A percentile compares a stretch with the other conserved stretches of the same genome.
Evolutionary conservation across 2,329 filamentous ascomycete genomes (phyloP).

Genomic region (Blumeriella jaapii): DNA sequence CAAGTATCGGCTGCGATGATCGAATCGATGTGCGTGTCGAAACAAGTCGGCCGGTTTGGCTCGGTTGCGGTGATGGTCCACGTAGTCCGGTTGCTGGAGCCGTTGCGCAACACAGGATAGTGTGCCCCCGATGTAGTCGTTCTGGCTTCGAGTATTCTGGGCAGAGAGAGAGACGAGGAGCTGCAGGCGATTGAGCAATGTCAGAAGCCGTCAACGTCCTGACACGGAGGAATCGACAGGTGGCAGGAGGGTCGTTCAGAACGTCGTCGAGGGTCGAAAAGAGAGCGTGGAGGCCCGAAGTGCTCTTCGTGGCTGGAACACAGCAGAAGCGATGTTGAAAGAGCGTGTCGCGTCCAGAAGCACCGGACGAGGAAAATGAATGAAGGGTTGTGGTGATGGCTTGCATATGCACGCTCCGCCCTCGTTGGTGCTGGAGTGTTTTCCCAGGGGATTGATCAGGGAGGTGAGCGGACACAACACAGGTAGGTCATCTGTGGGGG

Average conservation of each 20-base stretch:
- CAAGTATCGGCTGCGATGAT: no score
- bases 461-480: no score
- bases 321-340: background rate
- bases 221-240: conserved; percentile 4
- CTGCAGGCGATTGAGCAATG: conserved; percentile 5
- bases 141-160: background rate
- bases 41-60: no score
- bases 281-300: conserved; percentile 1
- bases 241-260: conserved; percentile 1
- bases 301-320: background rate
- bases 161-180: conserved; percentile 1
- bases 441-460: no score
- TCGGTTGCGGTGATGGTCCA: no score
- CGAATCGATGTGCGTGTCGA: no score
- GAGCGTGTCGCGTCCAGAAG: conserved; percentile 2
- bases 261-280: background rate
- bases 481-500: no score
- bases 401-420: no score
- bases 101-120: background rate
- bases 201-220: conserved; percentile 3
- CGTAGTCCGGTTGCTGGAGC: background rate
- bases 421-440: no score
- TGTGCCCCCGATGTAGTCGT: conserved; percentile 1
- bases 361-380: conserved; percentile 1
- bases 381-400: no score